Evolutionary conservation across 176 grass and related monocot genomes (phyloP), one percentile per base, ranked within the genome.

Genomic region (Musa troglodytarum): DNA sequence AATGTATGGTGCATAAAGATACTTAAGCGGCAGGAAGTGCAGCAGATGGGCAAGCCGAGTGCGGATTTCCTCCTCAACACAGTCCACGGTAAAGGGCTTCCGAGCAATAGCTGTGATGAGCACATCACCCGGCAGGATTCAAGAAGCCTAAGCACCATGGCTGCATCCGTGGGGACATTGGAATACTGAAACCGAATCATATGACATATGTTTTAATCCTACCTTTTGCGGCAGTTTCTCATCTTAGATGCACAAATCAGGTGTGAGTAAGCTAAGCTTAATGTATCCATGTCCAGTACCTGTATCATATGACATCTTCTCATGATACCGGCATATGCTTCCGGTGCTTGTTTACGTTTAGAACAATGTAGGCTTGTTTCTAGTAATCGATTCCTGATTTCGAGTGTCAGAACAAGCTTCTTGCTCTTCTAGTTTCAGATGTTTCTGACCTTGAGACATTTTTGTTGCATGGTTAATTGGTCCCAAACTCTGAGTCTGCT

Each of bases 1-100:
- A 99, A 66, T 22, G 95, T 99, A 10, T 99, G 81, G 68, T 92
- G 88, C 86, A 99, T 99, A 83, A 94, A 92, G 86, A 94, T 99
- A 87, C 88, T 99, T 43, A 92, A 88, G 10, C 88, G 86, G 0
- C 91, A 89, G 55, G 95, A 99, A 83, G 90, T 99, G 78, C 88
- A 99, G 85, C 91, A 92, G 82, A 94, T 99, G 91, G 84, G 88
- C 63, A 90, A 85, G 84, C 89, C 78, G 74, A 90, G 82, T 25
- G 61, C 85, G 1, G 82, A 94, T 79, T 84, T 92, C 28, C 77
- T 92, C 74, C 77, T 92, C 74, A 92, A 77, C 80, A 82, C 95
- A 2, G 85, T 76, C 58, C 82, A 84, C 0, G 71, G 75, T 10
- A 91, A 86, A 81, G 71, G 82, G 76, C 81, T 92, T 26, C 77